Evolutionary conservation across 805 yeast species (phyloP), one percentile per base, ranked within the genome.

Genomic region (Ogataea paraovalis): DNA sequence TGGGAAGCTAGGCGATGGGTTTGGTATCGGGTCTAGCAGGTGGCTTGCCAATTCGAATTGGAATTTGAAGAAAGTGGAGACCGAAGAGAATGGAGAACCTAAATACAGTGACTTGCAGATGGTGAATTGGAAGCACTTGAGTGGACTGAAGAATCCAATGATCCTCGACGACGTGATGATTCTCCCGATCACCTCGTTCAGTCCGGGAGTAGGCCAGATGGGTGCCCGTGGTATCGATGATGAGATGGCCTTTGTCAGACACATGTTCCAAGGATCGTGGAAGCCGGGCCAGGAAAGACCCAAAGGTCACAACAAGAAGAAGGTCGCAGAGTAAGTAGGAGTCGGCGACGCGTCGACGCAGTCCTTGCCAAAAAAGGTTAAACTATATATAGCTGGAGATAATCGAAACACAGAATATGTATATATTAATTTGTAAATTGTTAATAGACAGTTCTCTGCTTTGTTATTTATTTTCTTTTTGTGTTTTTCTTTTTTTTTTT

Each of bases 181-280:
- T 1, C 68, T 86, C 46, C 95, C 95, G 30, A 83, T 83, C 48
- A 83, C 88, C 0, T 69, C 82, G 14, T 83, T 83, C 58, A 74
- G 81, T 52, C 88, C 89, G 0, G 85, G 80, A 44, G 86, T 82
- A 28, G 80, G 80, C 2, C 87, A 80, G 54, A 83, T 82, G 87
- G 87, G 87, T 1, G 70, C 87, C 1, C 64, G 72, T 44, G 46
- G 59, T 6, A 59, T 64, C 2, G 48, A 49, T 1, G 73, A 81
- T 59, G 69, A 68, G 12, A 57, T 74, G 64, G 87, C 87, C 1
- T 80, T 76, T 54, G 85, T 76, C 3, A 70, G 75, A 50, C 89
- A 83, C 59, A 71, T 73, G 74, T 83, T 83, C 58, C 78, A 75
- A 67, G 87, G 87, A 3, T 69, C 75, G 46, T 83, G 89, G 89